Percentiles rank a stretch among this genome's conserved stretches.
Conservation (phyloP, 1,284 basidiomycete genomes). For the Leccinum griseonigrum region DNA sequence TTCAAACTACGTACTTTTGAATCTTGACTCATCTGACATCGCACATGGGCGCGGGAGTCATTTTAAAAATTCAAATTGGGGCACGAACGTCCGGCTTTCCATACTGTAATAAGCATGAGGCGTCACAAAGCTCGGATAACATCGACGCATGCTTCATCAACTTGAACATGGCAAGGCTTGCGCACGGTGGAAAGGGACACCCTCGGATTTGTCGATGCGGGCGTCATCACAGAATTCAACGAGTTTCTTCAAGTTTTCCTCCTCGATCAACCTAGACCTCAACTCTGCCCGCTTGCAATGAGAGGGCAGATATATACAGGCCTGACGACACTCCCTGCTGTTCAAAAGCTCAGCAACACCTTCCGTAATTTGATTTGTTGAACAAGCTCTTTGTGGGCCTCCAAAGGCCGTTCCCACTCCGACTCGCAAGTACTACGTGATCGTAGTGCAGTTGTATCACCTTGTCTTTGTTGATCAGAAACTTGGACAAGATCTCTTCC, state of each 20-base stretch:
- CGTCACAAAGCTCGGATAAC: background rate
- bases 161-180: slow-evolving; percentile 23
- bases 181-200: slow-evolving; percentile 27
- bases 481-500: slow-evolving; percentile 7
- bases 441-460: slow-evolving; percentile 25
- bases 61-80: no score
- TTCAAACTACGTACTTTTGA: no score
- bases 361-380: slow-evolving; percentile 4
- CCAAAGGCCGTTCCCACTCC: slow-evolving; percentile 18
- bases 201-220: slow-evolving; percentile 13
- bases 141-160: slow-evolving; percentile 22
- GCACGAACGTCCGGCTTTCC: no score
- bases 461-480: slow-evolving; percentile 16
- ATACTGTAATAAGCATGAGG: background rate
- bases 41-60: no score
- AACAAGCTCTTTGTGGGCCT: slow-evolving; percentile 7
- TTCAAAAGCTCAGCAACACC: slow-evolving; percentile 21
- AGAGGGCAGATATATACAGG: slow-evolving; percentile 30
- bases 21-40: no score
- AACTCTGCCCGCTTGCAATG: slow-evolving; percentile 26
- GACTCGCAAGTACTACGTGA: slow-evolving; percentile 26
- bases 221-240: slow-evolving; percentile 18
- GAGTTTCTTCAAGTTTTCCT: slow-evolving; percentile 21
- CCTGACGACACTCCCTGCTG: slow-evolving; percentile 14
- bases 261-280: slow-evolving; percentile 13